Evolutionary conservation across 73 alveolate genomes (phyloP), one percentile per base, ranked within the genome.

Genomic region (Effrenium voratum): DNA sequence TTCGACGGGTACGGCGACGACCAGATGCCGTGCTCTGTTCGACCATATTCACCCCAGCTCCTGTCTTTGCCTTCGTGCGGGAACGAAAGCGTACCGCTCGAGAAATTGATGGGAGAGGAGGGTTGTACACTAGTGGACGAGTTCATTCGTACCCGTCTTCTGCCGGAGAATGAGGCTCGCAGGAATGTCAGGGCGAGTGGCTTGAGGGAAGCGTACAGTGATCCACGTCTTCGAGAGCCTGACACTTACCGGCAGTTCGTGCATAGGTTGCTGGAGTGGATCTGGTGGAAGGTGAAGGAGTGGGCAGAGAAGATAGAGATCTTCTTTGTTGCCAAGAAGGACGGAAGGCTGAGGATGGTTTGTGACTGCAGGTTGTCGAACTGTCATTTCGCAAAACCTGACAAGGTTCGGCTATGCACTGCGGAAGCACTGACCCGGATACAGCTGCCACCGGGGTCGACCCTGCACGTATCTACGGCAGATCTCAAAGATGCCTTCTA

Each of bases 1-100:
- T 75, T 75, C n/a, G 86, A 75, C 34, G 86, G 86, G 13, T 75
- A 75, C 34, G 86, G 86, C 30, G 86, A 75, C 24, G 57, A 75
- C 86, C 86, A 75, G 55, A 24, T 10, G 5, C 86, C 86, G 55
- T 26, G n/a, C 5, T 22, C 86, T 34, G 55, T 40, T 24, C 16
- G 32, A 34, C 12, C 55, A 3, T 75, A 75, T 38, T 24, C 10
- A 22, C 57, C 86, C n/a, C 5, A 4, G 22, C 16, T 75, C 36
- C 86, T 75, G 22, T 38, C 57, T 36, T 19, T 75, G 40, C 86
- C 86, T 5, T 22, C 28, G 10, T 26, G 34, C 5, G 86, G 57
- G 10, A 12, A 34, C 57, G 2, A 8, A 5, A 12, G 57, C 5
- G 55, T 57, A 0, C 10, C 70, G 1, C 10, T 57, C 28, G 70